Percentiles rank a stretch among this genome's conserved stretches.
Conservation (phyloP, 148 eudicot species). For the Rheum nobile region DNA sequence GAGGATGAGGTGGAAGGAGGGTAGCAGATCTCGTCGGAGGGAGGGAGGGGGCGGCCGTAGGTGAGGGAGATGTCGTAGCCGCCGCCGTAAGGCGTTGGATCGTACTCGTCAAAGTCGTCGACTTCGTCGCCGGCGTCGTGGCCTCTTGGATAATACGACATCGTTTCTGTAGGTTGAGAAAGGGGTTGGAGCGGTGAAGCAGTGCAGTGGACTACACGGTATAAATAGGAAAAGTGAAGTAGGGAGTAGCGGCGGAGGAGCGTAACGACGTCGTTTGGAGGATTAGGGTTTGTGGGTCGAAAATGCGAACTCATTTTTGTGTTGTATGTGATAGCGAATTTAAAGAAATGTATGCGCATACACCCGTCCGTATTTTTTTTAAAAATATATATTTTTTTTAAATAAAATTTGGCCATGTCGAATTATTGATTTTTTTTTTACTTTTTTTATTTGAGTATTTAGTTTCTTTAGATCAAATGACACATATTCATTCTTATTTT, state of each 20-base stretch:
- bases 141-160: conserved; percentile 81
- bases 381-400: no score
- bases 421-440: no score
- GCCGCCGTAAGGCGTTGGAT: conserved; percentile 78
- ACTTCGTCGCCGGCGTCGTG: conserved; percentile 33
- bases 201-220: not conserved
- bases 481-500: no score
- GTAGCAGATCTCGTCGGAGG: conserved; percentile 72
- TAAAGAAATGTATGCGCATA: no score
- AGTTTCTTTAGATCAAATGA: no score
- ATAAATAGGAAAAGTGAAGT: not conserved
- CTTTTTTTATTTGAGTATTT: no score
- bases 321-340: no score
- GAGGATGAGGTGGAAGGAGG: conserved; percentile 36
- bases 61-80: conserved; percentile 69
- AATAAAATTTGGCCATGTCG: no score
- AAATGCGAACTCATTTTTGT: no score
- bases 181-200: not conserved
- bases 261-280: not conserved
- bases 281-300: no score
- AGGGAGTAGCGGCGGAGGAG: no score
- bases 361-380: no score
- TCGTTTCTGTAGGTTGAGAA: conserved; percentile 11
- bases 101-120: conserved; percentile 63
- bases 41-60: conserved; percentile 75